phyloP scores from a whole-genome alignment of 257 asterid genomes.

The Solanum appendiculatum region DNA sequence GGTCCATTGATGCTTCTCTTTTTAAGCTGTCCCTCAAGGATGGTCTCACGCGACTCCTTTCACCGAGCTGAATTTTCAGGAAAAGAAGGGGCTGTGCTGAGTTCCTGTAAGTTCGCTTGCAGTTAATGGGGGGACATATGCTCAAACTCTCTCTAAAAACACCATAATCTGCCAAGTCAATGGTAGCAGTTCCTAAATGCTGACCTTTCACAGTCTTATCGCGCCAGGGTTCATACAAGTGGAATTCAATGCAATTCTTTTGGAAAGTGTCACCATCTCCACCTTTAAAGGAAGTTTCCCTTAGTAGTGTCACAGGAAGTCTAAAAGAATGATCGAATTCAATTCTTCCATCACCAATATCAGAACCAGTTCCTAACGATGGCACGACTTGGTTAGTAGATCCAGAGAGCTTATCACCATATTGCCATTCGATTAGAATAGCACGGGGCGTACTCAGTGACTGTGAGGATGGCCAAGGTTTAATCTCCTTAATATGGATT shows the following conservation, averaged over 20 bases:
- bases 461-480: slow-evolving; percentile 85
- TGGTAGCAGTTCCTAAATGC: slow-evolving; percentile 49
- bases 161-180: slow-evolving; percentile 78
- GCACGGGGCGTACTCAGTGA: slow-evolving; percentile 54
- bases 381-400: slow-evolving; percentile 18
- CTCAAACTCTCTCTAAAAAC: slow-evolving; percentile 28
- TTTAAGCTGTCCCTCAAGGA: slow-evolving; percentile 55
- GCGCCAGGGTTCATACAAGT: slow-evolving; percentile 59
- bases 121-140: slow-evolving; percentile 47
- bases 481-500: slow-evolving; percentile 48
- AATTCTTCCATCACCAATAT: slow-evolving; percentile 52
- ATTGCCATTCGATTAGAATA: slow-evolving; percentile 70
- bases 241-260: slow-evolving; percentile 66
- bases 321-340: slow-evolving; percentile 55
- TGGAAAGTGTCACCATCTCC: slow-evolving; percentile 19
- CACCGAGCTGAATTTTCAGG: slow-evolving; percentile 45
- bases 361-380: slow-evolving; percentile 13
- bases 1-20: slow-evolving; percentile 36
- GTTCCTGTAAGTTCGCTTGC: slow-evolving; percentile 47
- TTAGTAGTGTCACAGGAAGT: slow-evolving; percentile 39
- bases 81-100: slow-evolving; percentile 43
- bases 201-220: slow-evolving; percentile 59
- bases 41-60: slow-evolving; percentile 42
- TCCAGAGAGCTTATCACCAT: slow-evolving; percentile 47
- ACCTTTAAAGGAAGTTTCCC: slow-evolving; percentile 29